phyloP scores from a whole-genome alignment of 495 filamentous ascomycete species.

The Penicillium chermesinum region DNA sequence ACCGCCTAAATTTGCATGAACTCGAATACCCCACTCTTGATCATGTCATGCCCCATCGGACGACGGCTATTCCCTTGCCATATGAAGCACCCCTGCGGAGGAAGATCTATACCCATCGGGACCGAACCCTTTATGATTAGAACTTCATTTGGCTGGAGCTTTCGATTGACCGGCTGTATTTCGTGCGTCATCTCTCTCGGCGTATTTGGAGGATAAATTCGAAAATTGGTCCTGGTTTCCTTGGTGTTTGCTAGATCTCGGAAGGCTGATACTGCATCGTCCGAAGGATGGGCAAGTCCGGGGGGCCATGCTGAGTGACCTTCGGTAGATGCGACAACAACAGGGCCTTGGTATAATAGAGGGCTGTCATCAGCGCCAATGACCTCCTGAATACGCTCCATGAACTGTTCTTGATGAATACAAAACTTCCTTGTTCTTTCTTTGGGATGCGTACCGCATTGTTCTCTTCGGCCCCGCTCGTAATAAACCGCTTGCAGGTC shows the following conservation, averaged over 20 bases:
- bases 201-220: constrained; percentile 1
- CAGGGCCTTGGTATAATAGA: neutral
- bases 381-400: neutral
- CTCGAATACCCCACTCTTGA: constrained; percentile 3
- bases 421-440: neutral
- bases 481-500: neutral
- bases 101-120: constrained; percentile 5
- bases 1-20: constrained; percentile 2
- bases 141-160: constrained; percentile 5
- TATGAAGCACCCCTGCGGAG: constrained; percentile 1
- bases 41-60: constrained; percentile 1
- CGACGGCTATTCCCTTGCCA: constrained; percentile 1
- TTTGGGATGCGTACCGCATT: neutral
- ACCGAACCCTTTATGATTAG: constrained; percentile 6
- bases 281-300: neutral
- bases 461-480: neutral
- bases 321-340: neutral
- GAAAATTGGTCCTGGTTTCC: constrained; percentile 1
- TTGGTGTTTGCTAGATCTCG: constrained; percentile 5
- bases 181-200: constrained; percentile 1
- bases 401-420: neutral
- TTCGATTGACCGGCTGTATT: neutral
- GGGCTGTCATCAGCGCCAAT: neutral
- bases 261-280: constrained; percentile 2
- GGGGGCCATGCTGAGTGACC: neutral